Evolutionary conservation across 2,329 filamentous ascomycete genomes (phyloP).

Genomic region (Apiospora hydei): DNA sequence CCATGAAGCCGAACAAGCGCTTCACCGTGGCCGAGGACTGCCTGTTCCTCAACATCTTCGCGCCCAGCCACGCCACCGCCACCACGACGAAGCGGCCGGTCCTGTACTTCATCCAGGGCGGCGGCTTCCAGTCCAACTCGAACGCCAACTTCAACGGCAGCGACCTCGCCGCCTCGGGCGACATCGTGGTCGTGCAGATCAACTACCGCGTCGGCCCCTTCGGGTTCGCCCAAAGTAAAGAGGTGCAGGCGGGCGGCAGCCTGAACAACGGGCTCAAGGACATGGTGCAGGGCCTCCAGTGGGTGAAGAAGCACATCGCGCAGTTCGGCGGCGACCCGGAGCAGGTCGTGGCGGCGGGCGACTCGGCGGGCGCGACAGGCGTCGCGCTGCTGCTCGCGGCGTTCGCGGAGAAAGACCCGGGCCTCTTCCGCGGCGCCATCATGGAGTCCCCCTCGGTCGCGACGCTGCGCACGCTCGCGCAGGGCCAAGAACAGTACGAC

Average conservation of each 20-base stretch:
- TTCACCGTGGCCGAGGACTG: slow-evolving; percentile 62
- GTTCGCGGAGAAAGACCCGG: slow-evolving; percentile 53
- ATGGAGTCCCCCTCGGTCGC: slow-evolving; percentile 56
- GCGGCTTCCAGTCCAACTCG: slow-evolving; percentile 59
- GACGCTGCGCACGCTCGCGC: slow-evolving; percentile 47
- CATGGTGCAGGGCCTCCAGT: slow-evolving; percentile 69
- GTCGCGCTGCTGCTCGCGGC: slow-evolving; percentile 66
- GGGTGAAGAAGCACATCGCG: slow-evolving; percentile 69
- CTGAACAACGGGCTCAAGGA: slow-evolving; percentile 73
- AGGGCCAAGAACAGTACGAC: slow-evolving; percentile 57
- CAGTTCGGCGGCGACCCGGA: slow-evolving; percentile 71
- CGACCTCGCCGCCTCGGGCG: slow-evolving; percentile 60
- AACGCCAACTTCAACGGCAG: slow-evolving; percentile 63
- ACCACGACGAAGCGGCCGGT: slow-evolving; percentile 61
- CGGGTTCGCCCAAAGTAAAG: slow-evolving; percentile 69
- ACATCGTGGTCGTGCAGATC: slow-evolving; percentile 72
- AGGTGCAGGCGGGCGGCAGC: slow-evolving; percentile 45
- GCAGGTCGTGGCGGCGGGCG: slow-evolving; percentile 70
- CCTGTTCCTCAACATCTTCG: slow-evolving; percentile 68
- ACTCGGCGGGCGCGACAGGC: slow-evolving; percentile 69
- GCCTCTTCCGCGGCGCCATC: slow-evolving; percentile 54
- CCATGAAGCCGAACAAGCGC: slow-evolving; percentile 22
- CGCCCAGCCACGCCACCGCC: slow-evolving; percentile 57
- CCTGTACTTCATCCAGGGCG: slow-evolving; percentile 61
- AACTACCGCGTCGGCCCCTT: slow-evolving; percentile 78